Evolutionary conservation across 2,329 filamentous ascomycete genomes (phyloP), one percentile per base, ranked within the genome.

Genomic region (Alternaria arbusti): DNA sequence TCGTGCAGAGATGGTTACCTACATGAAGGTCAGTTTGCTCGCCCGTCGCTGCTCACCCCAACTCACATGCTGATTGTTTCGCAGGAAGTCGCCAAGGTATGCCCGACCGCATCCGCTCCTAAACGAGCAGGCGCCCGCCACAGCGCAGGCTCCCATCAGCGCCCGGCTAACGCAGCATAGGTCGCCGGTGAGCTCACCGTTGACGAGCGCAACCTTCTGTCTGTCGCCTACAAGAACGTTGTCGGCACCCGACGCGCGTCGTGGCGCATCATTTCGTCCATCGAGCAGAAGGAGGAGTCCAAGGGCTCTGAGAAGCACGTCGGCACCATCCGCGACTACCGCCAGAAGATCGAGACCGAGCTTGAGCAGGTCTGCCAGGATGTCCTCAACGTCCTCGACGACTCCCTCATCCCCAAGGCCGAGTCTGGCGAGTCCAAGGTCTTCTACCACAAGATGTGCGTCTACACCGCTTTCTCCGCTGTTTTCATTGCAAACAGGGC

Each of bases 391-490:
- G 95, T 98, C 75, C 88, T 98, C 72, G 94, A 97, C 82, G 87
- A 97, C 80, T 90, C 90, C 81, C 88, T 98, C 79, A 98, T 98
- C 81, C 94, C 94, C 84, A 95, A 96, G 85, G 95, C 95, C 81
- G 91, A 96, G 85, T 91, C 93, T 73, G 95, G 95, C 86, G 95
- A 98, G 88, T 97, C 94, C 83, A 98, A 97, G 90, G 95, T 98
- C 82, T 98, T 98, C 85, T 98, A 98, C 88, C 94, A 97, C 91
- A 98, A 98, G 90, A 98, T 98, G 95, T 97, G 86, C 77, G 92
- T 87, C 30, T 30, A 50, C 30, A 8, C 60, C 22, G 15, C 32
- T 32, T 52, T 44, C 25, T 22, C n/a, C 15, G 30, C 49, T 22
- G 36, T 40, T 40, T 40, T 40, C n/a, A 40, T 40, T 15, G 26